These are phyloP conservation scores for Sphaerulina vaccinii DNA, from an alignment of 2,329 filamentous ascomycete species.

Conservation along the genomic window DNA sequence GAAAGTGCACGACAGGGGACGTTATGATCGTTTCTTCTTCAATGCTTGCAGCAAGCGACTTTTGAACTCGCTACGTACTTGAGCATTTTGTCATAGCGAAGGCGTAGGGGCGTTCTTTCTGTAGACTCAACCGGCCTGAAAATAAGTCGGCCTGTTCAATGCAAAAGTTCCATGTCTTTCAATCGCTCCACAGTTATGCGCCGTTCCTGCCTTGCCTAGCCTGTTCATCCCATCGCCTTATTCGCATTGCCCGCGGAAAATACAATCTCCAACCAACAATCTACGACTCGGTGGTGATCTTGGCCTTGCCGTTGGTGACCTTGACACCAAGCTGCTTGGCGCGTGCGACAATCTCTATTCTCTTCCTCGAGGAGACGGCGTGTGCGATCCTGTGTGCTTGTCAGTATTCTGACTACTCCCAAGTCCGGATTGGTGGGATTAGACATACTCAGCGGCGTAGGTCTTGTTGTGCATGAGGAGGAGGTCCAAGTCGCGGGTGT, in stretches of 20 bases:
- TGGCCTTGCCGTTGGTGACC: constrained; percentile 99
- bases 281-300: constrained; percentile 89
- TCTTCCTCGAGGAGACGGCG: constrained; percentile 97
- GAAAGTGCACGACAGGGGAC: constrained; percentile 3
- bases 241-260: constrained; percentile 22
- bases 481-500: constrained; percentile 91
- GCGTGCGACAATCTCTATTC: constrained; percentile 94
- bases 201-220: constrained; percentile 12
- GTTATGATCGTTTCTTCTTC: constrained; percentile 18
- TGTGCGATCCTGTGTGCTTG: constrained; percentile 75
- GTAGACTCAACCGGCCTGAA: constrained; percentile 14
- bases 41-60: constrained; percentile 26
- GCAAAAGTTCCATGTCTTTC: constrained; percentile 4
- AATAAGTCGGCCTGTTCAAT: constrained; percentile 14
- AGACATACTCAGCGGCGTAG: constrained; percentile 93
- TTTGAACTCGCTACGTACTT: constrained; percentile 26
- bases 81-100: constrained; percentile 30
- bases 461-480: constrained; percentile 99
- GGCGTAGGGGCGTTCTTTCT: constrained; percentile 34
- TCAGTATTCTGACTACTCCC: constrained; percentile 38
- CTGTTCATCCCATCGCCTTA: constrained; percentile 8
- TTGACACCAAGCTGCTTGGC: constrained; percentile 99
- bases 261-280: constrained; percentile 5
- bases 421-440: constrained; percentile 20
- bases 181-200: constrained; percentile 12